Evolutionary conservation across 208 protist genomes (phyloP).

Genomic region (Trypanosoma brucei): DNA sequence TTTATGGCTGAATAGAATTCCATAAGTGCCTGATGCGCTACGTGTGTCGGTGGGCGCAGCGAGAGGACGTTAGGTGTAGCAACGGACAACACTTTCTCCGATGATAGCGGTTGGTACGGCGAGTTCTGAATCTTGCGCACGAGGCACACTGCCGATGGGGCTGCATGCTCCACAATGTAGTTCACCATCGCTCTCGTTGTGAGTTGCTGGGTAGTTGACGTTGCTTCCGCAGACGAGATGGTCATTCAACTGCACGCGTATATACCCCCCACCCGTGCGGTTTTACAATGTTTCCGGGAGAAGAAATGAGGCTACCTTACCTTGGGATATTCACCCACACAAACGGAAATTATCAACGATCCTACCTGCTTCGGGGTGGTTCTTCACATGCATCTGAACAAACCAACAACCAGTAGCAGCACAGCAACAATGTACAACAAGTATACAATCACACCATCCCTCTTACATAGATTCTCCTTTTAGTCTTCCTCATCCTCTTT

Average conservation of each 20-base stretch:
- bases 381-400: no score
- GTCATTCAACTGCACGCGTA: neutral
- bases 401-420: no score
- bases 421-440: no score
- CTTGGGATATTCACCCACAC: no score
- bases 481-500: neutral
- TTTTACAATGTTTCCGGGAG: no score
- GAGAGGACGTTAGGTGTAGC: conserved; percentile 54
- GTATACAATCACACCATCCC: no score
- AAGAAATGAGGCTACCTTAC: no score
- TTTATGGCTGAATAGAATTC: conserved; percentile 70
- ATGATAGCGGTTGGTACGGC: conserved; percentile 54
- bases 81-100: conserved; percentile 35
- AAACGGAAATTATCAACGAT: no score
- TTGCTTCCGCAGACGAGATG: neutral
- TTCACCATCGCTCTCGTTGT: conserved; percentile 23
- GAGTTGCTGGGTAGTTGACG: conserved; percentile 28
- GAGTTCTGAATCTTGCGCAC: conserved; percentile 45
- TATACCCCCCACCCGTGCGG: neutral
- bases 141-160: conserved; percentile 61
- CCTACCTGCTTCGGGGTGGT: no score
- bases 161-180: conserved; percentile 51
- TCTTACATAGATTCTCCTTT: neutral
- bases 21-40: conserved; percentile 68
- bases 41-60: conserved; percentile 49